Conservation (phyloP, 2,329 filamentous ascomycete species). For the Pyricularia pennisetigena region DNA sequence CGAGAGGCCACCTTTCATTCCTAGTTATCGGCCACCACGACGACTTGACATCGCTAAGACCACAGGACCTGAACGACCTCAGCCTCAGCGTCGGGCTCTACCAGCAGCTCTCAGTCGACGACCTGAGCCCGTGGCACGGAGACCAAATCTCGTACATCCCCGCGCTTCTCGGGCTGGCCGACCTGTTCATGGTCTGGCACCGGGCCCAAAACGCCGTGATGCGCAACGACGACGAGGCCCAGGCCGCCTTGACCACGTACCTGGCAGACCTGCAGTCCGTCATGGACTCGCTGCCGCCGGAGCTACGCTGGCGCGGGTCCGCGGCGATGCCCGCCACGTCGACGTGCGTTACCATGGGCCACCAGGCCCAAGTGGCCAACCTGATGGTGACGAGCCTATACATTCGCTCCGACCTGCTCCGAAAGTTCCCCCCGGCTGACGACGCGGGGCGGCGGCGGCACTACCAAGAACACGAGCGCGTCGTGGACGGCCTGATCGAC, state of each 20-base stretch:
- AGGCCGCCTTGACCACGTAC: slow-evolving; percentile 7
- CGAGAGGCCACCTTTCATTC: slow-evolving; percentile 8
- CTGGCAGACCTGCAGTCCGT: slow-evolving; percentile 17
- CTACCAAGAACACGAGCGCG: slow-evolving; percentile 19
- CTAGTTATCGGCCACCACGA: slow-evolving; percentile 4
- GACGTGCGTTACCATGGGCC: slow-evolving; percentile 19
- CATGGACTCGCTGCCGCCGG: slow-evolving; percentile 20
- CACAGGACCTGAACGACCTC: neutral
- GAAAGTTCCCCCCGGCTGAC: slow-evolving; percentile 16
- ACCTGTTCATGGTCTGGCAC: slow-evolving; percentile 24
- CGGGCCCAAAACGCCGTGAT: slow-evolving; percentile 13
- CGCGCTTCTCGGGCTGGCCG: slow-evolving; percentile 21
- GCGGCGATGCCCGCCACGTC: slow-evolving; percentile 20
- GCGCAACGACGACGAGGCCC: slow-evolving; percentile 4
- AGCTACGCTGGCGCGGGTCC: slow-evolving; percentile 25
- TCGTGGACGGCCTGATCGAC: neutral
- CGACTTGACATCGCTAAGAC: neutral
- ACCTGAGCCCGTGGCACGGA: slow-evolving; percentile 19
- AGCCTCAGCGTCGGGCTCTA: neutral
- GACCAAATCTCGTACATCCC: slow-evolving; percentile 21
- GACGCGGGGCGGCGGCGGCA: slow-evolving; percentile 15
- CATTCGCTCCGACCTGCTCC: slow-evolving; percentile 24
- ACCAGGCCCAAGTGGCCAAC: slow-evolving; percentile 26
- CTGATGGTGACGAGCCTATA: slow-evolving; percentile 25
- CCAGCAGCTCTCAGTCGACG: neutral